Evolutionary conservation across 768 basidiomycete genomes (phyloP), one percentile per base, ranked within the genome.

Genomic region (Amanita exitialis): DNA sequence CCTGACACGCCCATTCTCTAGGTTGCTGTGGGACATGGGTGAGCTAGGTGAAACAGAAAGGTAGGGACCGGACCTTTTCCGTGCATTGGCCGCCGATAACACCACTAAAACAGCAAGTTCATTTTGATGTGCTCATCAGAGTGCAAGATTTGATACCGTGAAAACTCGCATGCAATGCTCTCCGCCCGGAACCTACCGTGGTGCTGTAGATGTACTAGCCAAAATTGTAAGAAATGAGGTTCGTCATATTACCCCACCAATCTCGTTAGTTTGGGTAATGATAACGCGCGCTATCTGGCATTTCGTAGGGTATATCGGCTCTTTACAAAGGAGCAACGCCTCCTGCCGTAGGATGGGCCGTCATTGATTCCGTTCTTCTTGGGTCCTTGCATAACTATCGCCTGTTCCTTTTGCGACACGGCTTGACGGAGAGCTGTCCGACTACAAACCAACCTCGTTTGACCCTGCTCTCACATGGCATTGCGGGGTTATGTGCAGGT

Each of bases 301-400:
- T 20, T 10, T 50, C 38, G 23, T 57, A 84, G 78, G 81, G 81
- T 21, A 56, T 79, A 15, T 62, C 80, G 45, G 83, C 83, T 2
- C 67, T 88, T 30, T 88, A 86, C 70, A 86, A 84, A 65, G 83
- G 84, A 6, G 82, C 80, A 8, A 82, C 82, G 2, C 82, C 83
- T 16, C 85, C 83, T 5, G 80, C 82, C 13, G 70, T 86, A 3
- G 83, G 82, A 10, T 86, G 83, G 85, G 78, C 82, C 13, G 76
- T 79, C 38, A 82, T 83, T 50, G 86, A 88, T 60, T 82, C 83
- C 16, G 68, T 86, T 23, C 71, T 85, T 16, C 69, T 83, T 52
- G 84, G 83, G 25, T 82, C 81, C 13, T 64, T 86, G 30, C 83
- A 86, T 62, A 83, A 84, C 59, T 88, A 86, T 62, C 78, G 86